Base-by-base conservation (phyloP, 192 early-diverging fungal genomes). In the Dispira simplex region DNA sequence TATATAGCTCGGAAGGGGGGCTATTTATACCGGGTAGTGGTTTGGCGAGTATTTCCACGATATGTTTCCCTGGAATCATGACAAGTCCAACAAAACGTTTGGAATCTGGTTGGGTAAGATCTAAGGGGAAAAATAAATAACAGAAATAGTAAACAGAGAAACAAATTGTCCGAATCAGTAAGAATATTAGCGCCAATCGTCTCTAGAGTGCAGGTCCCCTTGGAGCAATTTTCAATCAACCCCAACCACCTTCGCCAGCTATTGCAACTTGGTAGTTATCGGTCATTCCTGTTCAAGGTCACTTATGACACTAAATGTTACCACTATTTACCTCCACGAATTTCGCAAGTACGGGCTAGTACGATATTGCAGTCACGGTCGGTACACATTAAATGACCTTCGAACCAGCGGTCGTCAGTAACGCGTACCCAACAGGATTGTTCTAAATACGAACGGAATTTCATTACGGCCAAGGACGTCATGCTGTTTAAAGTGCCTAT, bases 371-470 rank as follows among this genome's bases (percentile, higher is more conserved):
- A 26, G 18, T 53, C 51, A 10, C 51, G 51, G 51, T 53, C 51
- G 26, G 51, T 53, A 26, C 51, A 53, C 51, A 53, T 53, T 11
- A 53, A 53, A 1, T 25, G 11, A 26, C 51, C 51, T 26, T 53
- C 26, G 51, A 53, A 53, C 10, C 51, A 53, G 21, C 51, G 51
- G 18, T 18, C 51, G 51, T 53, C 51, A n/a, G 51, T n/a, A 26
- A 53, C 26, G 51, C 51, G 51, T 26, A 53, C 51, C 51, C 8
- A 26, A 18, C 51, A 53, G 9, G 20, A 26, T 25, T 53, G 51
- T 20, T 53, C 26, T 9, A 53, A 26, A 53, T 53, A 26, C 9
- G 51, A 20, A 20, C 26, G 20, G 51, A 53, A 26, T 53, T 53
- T 39, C 32, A 39, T 39, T 39, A 39, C 32, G 32, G 32, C 32